Evolutionary conservation across 192 early-diverging fungal species (phyloP).

Genomic region (Mortierella claussenii): DNA sequence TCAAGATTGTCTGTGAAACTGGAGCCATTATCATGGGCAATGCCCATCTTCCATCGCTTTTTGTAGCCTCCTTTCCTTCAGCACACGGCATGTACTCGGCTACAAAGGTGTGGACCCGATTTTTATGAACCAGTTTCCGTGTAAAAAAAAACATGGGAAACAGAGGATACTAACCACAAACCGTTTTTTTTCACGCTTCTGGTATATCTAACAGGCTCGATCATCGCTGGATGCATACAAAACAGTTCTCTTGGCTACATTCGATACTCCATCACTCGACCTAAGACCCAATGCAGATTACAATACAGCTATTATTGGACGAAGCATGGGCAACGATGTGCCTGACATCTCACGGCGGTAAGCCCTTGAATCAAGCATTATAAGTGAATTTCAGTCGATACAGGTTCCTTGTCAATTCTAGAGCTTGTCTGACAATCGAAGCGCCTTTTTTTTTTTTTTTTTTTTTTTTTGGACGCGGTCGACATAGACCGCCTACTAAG

Average conservation of each 20-base stretch:
- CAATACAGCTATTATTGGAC: constrained; percentile 42
- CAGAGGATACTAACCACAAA: no score
- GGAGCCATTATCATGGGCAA: constrained; percentile 81
- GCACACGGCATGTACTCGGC: constrained; percentile 68
- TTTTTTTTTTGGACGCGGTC: no score
- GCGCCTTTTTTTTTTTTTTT: background rate
- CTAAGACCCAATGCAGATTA: constrained; percentile 74
- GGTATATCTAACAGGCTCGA: constrained; percentile 49
- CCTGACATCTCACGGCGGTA: constrained; percentile 41
- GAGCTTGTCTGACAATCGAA: no score
- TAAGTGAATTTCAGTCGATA: background rate
- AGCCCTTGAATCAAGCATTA: constrained; percentile 3
- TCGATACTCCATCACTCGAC: constrained; percentile 64
- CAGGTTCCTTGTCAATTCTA: background rate
- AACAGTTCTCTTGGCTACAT: constrained; percentile 60
- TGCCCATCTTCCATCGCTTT: constrained; percentile 67
- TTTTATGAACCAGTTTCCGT: no score
- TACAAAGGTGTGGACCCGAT: constrained; percentile 52
- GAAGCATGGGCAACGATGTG: constrained; percentile 30
- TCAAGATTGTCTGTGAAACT: constrained; percentile 69
- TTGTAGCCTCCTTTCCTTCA: constrained; percentile 68
- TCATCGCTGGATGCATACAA: constrained; percentile 70
- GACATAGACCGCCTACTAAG: constrained; percentile 12
- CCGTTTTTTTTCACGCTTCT: background rate
- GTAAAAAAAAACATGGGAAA: background rate